phyloP scores from a whole-genome alignment of 306 rosid genomes.

The Dalbergia cultrata region DNA sequence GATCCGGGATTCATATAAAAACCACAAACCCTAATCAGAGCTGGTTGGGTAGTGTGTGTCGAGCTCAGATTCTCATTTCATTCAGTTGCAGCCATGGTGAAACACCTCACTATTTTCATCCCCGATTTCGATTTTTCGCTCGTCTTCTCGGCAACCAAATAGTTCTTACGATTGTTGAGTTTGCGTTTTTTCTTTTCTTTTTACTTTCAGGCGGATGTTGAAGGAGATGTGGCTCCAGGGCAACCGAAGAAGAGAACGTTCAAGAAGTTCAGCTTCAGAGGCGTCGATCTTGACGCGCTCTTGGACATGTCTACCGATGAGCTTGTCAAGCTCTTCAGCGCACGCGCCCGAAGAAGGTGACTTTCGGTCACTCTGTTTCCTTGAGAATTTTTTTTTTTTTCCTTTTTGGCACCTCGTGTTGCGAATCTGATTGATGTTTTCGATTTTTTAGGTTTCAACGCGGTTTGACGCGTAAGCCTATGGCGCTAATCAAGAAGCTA shows the following conservation, averaged over 20 bases:
- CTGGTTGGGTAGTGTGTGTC: background rate
- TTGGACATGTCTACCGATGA: slow-evolving; percentile 81
- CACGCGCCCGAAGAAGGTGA: slow-evolving; percentile 77
- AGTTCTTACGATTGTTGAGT: background rate
- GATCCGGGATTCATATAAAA: background rate
- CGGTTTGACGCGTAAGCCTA: slow-evolving; percentile 68
- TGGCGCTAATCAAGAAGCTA: slow-evolving; percentile 69
- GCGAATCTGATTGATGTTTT: background rate
- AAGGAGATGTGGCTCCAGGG: slow-evolving; percentile 63
- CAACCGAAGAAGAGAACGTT: slow-evolving; percentile 81
- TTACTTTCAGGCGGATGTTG: slow-evolving; percentile 66
- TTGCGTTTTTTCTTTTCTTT: background rate
- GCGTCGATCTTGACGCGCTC: slow-evolving; percentile 73
- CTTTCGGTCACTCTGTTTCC: background rate
- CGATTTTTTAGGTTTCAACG: slow-evolving; percentile 54
- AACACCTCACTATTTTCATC: background rate
- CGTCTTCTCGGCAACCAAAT: background rate
- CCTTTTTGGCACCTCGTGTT: background rate
- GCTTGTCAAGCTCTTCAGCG: slow-evolving; percentile 78
- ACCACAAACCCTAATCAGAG: slow-evolving; percentile 11
- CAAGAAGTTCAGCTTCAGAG: slow-evolving; percentile 81
- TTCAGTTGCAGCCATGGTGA: slow-evolving; percentile 35
- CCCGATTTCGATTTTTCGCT: background rate
- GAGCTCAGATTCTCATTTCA: background rate
- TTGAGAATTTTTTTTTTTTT: background rate